phyloP scores from a whole-genome alignment of 2,329 filamentous ascomycete species.

The Penicillium brasilianum region DNA sequence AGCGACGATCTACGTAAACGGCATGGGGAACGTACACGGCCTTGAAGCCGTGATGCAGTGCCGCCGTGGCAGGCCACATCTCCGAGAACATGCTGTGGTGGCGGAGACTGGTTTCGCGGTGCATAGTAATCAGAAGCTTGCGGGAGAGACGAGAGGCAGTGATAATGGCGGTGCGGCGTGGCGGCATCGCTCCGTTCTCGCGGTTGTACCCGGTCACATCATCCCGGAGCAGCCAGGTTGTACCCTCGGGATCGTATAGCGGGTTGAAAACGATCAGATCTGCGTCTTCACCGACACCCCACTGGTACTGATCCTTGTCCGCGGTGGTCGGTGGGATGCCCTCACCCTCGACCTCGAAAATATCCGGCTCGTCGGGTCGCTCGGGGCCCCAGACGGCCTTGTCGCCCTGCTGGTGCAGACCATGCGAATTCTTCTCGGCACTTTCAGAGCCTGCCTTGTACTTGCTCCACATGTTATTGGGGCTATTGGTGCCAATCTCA shows the following conservation, averaged over 20 bases:
- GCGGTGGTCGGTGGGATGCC: conserved; percentile 72
- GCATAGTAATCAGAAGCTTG: conserved; percentile 82
- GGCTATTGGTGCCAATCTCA: conserved; percentile 68
- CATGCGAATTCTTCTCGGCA: conserved; percentile 30
- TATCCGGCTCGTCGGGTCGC: conserved; percentile 70
- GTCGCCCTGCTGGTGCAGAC: conserved; percentile 51
- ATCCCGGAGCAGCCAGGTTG: conserved; percentile 79
- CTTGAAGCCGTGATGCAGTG: conserved; percentile 90
- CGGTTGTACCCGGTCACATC: conserved; percentile 86
- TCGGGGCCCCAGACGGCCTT: conserved; percentile 83
- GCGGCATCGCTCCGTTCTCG: conserved; percentile 59
- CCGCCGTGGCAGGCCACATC: conserved; percentile 91
- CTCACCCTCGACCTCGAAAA: conserved; percentile 74
- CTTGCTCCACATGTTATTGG: conserved; percentile 70
- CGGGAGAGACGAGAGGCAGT: conserved; percentile 83
- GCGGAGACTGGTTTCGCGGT: conserved; percentile 81
- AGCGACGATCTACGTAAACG: conserved; percentile 82
- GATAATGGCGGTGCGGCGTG: conserved; percentile 85
- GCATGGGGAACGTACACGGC: conserved; percentile 90
- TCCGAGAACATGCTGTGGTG: conserved; percentile 93
- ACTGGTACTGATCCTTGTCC: conserved; percentile 79
- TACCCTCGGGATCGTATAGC: conserved; percentile 86
- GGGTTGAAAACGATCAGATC: conserved; percentile 92
- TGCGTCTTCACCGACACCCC: conserved; percentile 89
- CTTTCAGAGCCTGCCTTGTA: conserved; percentile 38